Conservation (phyloP, 768 basidiomycete genomes). For the Kwoniella europaea region DNA sequence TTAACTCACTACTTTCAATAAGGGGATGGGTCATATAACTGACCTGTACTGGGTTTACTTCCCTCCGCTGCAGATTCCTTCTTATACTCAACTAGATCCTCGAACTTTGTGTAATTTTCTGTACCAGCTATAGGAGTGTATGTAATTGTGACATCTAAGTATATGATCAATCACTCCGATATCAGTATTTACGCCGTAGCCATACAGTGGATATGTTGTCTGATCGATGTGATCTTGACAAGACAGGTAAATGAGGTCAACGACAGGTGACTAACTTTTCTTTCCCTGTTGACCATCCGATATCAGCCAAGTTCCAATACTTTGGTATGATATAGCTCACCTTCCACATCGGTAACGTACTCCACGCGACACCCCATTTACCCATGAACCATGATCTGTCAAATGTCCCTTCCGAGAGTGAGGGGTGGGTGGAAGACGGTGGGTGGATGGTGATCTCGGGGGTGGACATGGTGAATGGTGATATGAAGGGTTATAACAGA, state of each 20-base stretch:
- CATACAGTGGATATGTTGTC: too few species aligned
- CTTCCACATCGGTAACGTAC: constrained; percentile 62
- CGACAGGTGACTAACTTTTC: constrained; percentile 46
- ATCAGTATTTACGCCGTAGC: too few species aligned
- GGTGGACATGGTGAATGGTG: constrained; percentile 4
- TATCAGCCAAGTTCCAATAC: not conserved
- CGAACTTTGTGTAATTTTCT: constrained; percentile 44
- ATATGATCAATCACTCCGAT: not conserved
- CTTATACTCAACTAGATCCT: constrained; percentile 59
- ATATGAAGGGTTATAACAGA: not conserved
- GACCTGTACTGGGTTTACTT: constrained; percentile 53
- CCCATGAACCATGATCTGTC: constrained; percentile 54
- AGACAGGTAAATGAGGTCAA: not conserved
- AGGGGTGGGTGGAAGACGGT: constrained; percentile 42
- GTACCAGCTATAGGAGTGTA: constrained; percentile 52
- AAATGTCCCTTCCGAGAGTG: constrained; percentile 41
- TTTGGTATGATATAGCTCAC: constrained; percentile 37
- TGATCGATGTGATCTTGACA: not conserved
- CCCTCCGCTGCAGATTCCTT: constrained; percentile 42
- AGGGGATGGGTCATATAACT: not conserved
- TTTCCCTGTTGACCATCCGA: constrained; percentile 44
- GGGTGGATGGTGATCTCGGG: constrained; percentile 32
- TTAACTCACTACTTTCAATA: not conserved
- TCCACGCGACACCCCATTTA: constrained; percentile 59
- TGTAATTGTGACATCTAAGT: constrained; percentile 60